Evolutionary conservation across 164 flowering plant genomes (phyloP).

Genomic region (Tetrastigma voinierianum): DNA sequence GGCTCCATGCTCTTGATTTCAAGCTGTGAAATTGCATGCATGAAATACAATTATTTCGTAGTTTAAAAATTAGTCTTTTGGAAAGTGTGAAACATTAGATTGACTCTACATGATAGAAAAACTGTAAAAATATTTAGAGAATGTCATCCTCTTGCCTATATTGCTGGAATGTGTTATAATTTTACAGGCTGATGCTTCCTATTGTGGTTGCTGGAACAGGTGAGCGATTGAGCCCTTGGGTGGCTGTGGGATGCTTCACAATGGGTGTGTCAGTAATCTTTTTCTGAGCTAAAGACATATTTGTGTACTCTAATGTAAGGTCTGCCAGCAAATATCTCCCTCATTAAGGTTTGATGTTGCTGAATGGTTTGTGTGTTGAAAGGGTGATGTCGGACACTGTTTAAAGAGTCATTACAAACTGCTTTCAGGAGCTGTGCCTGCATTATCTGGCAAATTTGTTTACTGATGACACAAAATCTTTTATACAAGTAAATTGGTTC

Average conservation of each 20-base stretch:
- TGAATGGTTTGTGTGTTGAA: not conserved
- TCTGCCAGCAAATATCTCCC: not conserved
- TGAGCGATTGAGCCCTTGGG: slow-evolving; percentile 86
- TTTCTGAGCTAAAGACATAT: slow-evolving; percentile 23
- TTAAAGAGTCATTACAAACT: not conserved
- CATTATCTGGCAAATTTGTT: not conserved
- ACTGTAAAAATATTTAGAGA: too few relatives aligned
- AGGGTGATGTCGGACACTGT: not conserved
- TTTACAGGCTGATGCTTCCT: not conserved
- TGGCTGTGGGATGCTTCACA: slow-evolving; percentile 65
- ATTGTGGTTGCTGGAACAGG: slow-evolving; percentile 42
- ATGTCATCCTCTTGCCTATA: not conserved
- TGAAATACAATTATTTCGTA: not conserved
- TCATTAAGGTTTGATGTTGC: not conserved
- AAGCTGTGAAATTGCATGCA: not conserved
- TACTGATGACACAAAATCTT: not conserved
- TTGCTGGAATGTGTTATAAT: not conserved
- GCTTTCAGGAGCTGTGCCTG: not conserved
- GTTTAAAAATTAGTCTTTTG: not conserved
- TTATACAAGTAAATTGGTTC: not conserved
- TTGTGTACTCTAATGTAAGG: slow-evolving; percentile 2
- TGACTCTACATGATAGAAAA: too few relatives aligned
- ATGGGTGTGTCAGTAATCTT: slow-evolving; percentile 78
- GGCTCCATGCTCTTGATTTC: not conserved
- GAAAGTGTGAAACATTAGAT: not conserved